Evolutionary conservation across 208 protist genomes (phyloP).

Genomic region (Hexamita inflata): DNA sequence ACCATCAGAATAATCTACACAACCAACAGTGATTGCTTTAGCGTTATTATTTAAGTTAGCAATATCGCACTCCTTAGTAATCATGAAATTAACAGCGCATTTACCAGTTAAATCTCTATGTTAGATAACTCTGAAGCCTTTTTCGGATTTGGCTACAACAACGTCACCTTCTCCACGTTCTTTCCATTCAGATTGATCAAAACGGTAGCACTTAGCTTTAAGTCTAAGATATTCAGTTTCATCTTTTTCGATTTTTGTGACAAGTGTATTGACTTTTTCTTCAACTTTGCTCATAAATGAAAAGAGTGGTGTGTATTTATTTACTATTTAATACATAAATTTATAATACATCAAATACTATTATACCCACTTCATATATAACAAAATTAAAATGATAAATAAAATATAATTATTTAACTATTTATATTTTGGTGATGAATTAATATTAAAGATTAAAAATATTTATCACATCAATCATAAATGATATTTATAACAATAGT

Average conservation of each 20-base stretch:
- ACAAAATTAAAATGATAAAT: no score
- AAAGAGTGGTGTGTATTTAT: no score
- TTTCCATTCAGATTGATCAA: not conserved
- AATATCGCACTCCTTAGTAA: not conserved
- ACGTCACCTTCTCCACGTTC: not conserved
- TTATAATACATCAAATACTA: no score
- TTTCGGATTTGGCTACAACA: not conserved
- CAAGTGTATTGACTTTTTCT: no score
- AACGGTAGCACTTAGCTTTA: not conserved
- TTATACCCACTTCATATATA: no score
- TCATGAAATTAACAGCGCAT: not conserved
- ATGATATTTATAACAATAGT: no score
- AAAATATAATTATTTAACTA: no score
- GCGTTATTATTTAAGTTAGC: not conserved
- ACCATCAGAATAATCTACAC: not conserved
- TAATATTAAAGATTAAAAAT: no score
- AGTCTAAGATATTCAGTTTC: not conserved
- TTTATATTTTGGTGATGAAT: no score
- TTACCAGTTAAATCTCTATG: not conserved
- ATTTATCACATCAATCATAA: no score
- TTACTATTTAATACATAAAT: no score
- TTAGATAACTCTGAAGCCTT: not conserved
- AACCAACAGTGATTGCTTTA: not conserved
- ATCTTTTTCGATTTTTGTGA: not conserved
- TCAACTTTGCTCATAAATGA: no score